These are phyloP conservation scores for Fusarium continuum DNA, from an alignment of 2,329 filamentous ascomycete genomes.

Conservation along the genomic window DNA sequence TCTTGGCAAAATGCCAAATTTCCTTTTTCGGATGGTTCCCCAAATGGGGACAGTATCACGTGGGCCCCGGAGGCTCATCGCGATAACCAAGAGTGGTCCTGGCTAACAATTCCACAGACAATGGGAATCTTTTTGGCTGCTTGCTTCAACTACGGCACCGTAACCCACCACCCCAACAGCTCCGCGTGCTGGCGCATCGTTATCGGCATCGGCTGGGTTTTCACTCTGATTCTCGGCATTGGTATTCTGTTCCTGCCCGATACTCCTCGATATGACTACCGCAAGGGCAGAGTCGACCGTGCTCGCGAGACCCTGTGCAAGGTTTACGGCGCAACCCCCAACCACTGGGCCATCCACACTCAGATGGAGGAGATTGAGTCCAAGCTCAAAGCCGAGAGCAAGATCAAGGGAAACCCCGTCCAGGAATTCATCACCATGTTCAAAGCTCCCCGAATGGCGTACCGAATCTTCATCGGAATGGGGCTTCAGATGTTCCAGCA, in stretches of 20 bases:
- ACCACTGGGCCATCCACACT: conserved; percentile 56
- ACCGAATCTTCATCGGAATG: conserved; percentile 69
- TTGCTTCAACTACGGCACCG: conserved; percentile 70
- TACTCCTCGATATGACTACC: conserved; percentile 62
- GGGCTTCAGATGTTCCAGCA: conserved; percentile 73
- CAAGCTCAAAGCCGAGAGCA: conserved; percentile 61
- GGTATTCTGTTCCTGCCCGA: conserved; percentile 62
- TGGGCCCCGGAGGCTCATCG: background rate
- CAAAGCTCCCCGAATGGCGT: conserved; percentile 69
- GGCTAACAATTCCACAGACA: background rate
- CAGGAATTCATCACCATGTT: conserved; percentile 67
- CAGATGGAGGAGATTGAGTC: conserved; percentile 64
- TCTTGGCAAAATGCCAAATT: conserved; percentile 43
- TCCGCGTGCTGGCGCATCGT: conserved; percentile 70
- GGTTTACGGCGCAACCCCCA: conserved; percentile 56
- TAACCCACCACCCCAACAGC: conserved; percentile 53
- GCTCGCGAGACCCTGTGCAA: conserved; percentile 59
- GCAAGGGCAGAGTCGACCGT: conserved; percentile 56
- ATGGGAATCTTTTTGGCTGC: conserved; percentile 70
- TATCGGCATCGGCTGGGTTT: conserved; percentile 62
- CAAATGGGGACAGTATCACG: background rate
- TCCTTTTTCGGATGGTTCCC: background rate
- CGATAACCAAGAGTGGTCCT: background rate
- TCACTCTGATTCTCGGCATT: conserved; percentile 57
- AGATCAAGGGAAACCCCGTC: conserved; percentile 52